Evolutionary conservation across 257 asterid species (phyloP).

Genomic region (Verbascum thapsus): DNA sequence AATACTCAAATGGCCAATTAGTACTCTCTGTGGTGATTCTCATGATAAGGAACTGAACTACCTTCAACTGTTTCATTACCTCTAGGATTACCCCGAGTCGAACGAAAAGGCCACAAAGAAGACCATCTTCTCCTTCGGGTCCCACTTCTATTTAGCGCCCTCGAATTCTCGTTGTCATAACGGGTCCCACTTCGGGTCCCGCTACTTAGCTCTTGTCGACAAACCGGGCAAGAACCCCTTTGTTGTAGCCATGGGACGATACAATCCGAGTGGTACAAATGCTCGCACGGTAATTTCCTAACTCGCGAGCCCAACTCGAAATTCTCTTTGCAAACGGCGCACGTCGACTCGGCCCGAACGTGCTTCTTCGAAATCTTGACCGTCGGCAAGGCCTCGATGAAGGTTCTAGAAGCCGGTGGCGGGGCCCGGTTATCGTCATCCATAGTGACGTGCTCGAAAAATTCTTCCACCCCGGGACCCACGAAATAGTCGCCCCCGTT

Average conservation of each 20-base stretch:
- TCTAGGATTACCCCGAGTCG: constrained; percentile 47
- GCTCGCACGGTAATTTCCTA: constrained; percentile 75
- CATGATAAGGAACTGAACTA: constrained; percentile 51
- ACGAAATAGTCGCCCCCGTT: constrained; percentile 80
- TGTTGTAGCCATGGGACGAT: constrained; percentile 90
- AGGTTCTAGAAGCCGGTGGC: constrained; percentile 78
- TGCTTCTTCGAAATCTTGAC: constrained; percentile 79
- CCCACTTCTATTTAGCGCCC: constrained; percentile 50
- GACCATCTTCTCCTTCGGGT: constrained; percentile 74
- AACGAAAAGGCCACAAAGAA: constrained; percentile 85
- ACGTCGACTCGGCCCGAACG: constrained; percentile 69
- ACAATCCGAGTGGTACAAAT: constrained; percentile 80
- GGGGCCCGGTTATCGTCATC: constrained; percentile 58
- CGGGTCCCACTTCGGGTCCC: constrained; percentile 26
- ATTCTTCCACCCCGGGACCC: constrained; percentile 96
- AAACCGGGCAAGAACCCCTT: constrained; percentile 80
- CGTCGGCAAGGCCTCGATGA: constrained; percentile 63
- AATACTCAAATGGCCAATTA: constrained; percentile 74
- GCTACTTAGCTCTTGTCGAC: constrained; percentile 61
- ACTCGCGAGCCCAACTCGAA: constrained; percentile 74
- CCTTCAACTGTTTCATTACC: constrained; percentile 49
- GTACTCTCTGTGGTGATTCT: constrained; percentile 56
- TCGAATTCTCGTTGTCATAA: constrained; percentile 36
- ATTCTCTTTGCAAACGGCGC: constrained; percentile 84
- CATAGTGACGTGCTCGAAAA: constrained; percentile 59